Percentiles rank a stretch among this genome's conserved stretches.
These are phyloP conservation scores for Sesbania bispinosa DNA, from an alignment of 306 rosid genomes.

Conservation along the genomic window DNA sequence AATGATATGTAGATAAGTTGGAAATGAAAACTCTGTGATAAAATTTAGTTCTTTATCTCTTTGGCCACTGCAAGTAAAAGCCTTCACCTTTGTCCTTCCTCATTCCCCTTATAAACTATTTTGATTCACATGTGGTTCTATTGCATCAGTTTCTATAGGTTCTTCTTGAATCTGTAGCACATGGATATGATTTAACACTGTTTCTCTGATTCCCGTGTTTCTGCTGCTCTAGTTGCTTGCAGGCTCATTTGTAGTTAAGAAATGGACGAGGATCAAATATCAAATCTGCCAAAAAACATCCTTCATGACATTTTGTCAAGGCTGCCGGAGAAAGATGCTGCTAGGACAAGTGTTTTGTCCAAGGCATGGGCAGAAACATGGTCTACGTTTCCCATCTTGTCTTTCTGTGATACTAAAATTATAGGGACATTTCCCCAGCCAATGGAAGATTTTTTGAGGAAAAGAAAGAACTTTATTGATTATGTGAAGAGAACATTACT, in stretches of 20 bases:
- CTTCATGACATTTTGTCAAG: conserved; percentile 32
- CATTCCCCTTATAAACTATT: neutral
- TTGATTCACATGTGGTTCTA: neutral
- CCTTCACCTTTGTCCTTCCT: too few relatives aligned
- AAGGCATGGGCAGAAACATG: conserved; percentile 27
- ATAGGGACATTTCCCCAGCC: neutral
- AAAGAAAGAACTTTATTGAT: conserved; percentile 1
- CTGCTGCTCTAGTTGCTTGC: neutral
- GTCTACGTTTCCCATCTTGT: conserved; percentile 28
- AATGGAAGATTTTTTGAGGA: neutral
- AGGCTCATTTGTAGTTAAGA: neutral
- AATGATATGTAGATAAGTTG: neutral
- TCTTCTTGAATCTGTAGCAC: neutral
- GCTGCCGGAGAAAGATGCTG: conserved; percentile 29
- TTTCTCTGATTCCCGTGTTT: neutral
- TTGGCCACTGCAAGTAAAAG: too few relatives aligned
- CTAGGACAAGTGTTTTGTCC: conserved; percentile 34
- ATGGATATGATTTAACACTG: neutral
- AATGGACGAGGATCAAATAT: conserved; percentile 28
- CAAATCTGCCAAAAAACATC: conserved; percentile 20
- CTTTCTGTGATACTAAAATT: neutral
- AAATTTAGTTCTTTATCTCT: too few relatives aligned
- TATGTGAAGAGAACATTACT: conserved; percentile 19
- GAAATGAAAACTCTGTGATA: neutral
- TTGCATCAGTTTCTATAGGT: too few relatives aligned